These are phyloP conservation scores for Saccharomycopsis sp. DNA, from an alignment of 805 yeast genomes.

Conservation along the genomic window DNA sequence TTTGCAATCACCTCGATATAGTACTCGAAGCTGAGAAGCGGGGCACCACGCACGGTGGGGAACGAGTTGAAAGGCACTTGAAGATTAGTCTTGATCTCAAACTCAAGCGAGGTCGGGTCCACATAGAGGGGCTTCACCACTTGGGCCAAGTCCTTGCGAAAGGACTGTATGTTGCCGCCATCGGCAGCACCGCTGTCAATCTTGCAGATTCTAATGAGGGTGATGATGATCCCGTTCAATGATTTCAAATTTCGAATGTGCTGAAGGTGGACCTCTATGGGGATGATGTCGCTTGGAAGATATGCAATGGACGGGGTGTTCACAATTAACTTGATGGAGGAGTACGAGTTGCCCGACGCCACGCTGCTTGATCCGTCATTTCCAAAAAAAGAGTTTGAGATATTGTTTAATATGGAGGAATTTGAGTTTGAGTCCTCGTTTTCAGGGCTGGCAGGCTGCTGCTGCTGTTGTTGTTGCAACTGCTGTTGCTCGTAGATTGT, in stretches of 20 bases:
- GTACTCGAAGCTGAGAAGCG: slow-evolving; percentile 71
- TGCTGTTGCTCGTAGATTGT: slow-evolving; percentile 24
- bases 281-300: slow-evolving; percentile 70
- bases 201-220: slow-evolving; percentile 73
- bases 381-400: slow-evolving; percentile 6
- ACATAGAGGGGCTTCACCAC: slow-evolving; percentile 66
- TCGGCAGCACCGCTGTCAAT: slow-evolving; percentile 28
- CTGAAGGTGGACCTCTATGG: slow-evolving; percentile 54
- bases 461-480: slow-evolving; percentile 19
- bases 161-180: slow-evolving; percentile 50
- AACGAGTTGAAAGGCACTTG: slow-evolving; percentile 78
- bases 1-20: slow-evolving; percentile 79
- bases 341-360: not conserved
- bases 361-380: not conserved
- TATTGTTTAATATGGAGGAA: slow-evolving; percentile 5
- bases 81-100: slow-evolving; percentile 52
- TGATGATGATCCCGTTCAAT: slow-evolving; percentile 64
- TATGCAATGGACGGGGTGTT: slow-evolving; percentile 56
- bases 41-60: slow-evolving; percentile 70
- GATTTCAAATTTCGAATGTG: slow-evolving; percentile 67
- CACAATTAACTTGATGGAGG: slow-evolving; percentile 30
- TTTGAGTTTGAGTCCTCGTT: slow-evolving; percentile 1
- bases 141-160: slow-evolving; percentile 78
- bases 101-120: slow-evolving; percentile 53
- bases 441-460: not conserved